A percentile compares a stretch with the other conserved stretches of the same genome.
Evolutionary conservation across 345 rosid genomes (phyloP).

Genomic region (Linum lewisii): DNA sequence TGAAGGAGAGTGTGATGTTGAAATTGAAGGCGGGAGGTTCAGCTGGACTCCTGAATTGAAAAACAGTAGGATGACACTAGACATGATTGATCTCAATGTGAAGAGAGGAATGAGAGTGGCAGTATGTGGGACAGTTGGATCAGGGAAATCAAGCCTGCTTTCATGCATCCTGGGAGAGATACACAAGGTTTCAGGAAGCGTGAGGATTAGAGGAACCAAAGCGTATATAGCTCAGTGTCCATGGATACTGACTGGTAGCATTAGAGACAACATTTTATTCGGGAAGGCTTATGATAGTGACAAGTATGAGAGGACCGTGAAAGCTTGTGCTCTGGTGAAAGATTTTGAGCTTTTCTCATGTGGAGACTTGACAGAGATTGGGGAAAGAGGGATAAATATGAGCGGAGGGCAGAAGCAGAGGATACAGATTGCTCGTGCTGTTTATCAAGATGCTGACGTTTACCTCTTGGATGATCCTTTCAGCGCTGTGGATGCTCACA

Average conservation of each 20-base stretch:
- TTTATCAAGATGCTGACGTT: constrained; percentile 84
- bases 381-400: constrained; percentile 95
- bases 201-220: constrained; percentile 68
- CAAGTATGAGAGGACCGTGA: constrained; percentile 51
- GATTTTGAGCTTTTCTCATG: constrained; percentile 74
- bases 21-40: constrained; percentile 54
- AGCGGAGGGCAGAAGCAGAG: constrained; percentile 98
- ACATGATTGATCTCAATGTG: constrained; percentile 47
- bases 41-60: constrained; percentile 51
- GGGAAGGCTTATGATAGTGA: constrained; percentile 45
- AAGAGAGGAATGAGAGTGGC: constrained; percentile 84
- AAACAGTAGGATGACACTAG: constrained; percentile 38
- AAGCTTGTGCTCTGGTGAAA: constrained; percentile 70
- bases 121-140: constrained; percentile 77
- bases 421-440: constrained; percentile 88
- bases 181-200: constrained; percentile 53
- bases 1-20: constrained; percentile 39
- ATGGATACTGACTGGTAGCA: constrained; percentile 80
- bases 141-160: constrained; percentile 85
- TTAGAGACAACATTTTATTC: constrained; percentile 76
- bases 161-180: constrained; percentile 76
- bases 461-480: constrained; percentile 90
- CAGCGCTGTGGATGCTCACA: constrained; percentile 97
- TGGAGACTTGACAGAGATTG: constrained; percentile 84
- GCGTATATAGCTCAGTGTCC: constrained; percentile 87